A percentile compares a stretch with the other conserved stretches of the same genome.
Evolutionary conservation across 768 basidiomycete species (phyloP).

Genomic region (Tylopilus felleus): DNA sequence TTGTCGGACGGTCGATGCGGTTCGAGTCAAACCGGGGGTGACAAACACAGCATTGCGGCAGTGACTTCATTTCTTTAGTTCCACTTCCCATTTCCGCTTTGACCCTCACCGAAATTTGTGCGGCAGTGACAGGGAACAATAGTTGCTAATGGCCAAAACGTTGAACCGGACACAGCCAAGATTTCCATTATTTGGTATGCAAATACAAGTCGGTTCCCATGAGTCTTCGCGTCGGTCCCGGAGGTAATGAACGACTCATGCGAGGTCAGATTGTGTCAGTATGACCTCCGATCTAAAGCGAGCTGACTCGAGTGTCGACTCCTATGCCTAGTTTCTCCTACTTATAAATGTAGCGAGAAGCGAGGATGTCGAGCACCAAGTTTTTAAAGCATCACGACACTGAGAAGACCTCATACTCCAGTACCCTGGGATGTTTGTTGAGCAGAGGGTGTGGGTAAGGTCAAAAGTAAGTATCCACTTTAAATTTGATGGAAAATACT

Average conservation of each 20-base stretch:
- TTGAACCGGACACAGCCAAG: neutral
- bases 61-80: neutral
- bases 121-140: neutral
- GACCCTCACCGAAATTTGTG: too few relatives aligned
- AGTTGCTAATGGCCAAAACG: neutral
- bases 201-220: too few relatives aligned
- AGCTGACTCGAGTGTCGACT: conserved; percentile 9
- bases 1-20: neutral
- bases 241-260: conserved; percentile 12
- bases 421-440: conserved; percentile 6
- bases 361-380: neutral
- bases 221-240: neutral
- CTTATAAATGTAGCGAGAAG: conserved; percentile 13
- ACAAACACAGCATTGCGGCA: neutral
- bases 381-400: conserved; percentile 16
- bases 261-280: conserved; percentile 6
- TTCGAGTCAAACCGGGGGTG: neutral
- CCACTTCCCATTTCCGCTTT: neutral
- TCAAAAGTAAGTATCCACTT: conserved; percentile 8
- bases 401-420: conserved; percentile 13
- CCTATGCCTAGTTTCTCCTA: neutral
- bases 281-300: neutral
- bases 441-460: conserved; percentile 8
- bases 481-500: neutral
- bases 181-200: too few relatives aligned